These are phyloP conservation scores for Orbilia blumenaviensis DNA, from an alignment of 2,329 filamentous ascomycete genomes.

Conservation along the genomic window DNA sequence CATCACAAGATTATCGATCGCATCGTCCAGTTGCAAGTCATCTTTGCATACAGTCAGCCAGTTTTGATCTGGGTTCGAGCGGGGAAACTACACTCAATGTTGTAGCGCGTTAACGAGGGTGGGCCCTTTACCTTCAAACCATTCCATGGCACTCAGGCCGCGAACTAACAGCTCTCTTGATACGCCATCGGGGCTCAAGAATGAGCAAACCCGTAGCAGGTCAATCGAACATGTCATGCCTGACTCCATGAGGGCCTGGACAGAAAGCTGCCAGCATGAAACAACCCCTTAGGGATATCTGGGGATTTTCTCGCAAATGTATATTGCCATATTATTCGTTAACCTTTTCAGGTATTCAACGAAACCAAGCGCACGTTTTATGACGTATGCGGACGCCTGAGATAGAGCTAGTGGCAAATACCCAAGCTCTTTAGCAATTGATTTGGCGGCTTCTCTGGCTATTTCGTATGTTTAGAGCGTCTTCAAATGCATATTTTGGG, in stretches of 20 bases:
- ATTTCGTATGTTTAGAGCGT: too few species aligned
- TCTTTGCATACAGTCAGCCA: conserved; percentile 4
- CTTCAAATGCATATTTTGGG: too few species aligned
- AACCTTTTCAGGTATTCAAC: conserved; percentile 11
- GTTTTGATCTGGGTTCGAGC: too few species aligned
- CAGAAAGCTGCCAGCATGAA: conserved; percentile 29
- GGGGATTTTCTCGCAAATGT: background rate
- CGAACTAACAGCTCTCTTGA: conserved; percentile 8
- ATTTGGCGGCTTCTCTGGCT: too few species aligned
- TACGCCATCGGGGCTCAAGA: conserved; percentile 28
- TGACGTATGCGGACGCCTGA: conserved; percentile 47
- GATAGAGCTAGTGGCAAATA: conserved; percentile 51
- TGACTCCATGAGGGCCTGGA: background rate
- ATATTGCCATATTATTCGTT: background rate
- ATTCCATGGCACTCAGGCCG: conserved; percentile 2
- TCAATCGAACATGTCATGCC: background rate
- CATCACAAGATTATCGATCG: conserved; percentile 11
- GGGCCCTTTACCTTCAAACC: background rate
- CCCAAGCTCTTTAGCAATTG: conserved; percentile 29
- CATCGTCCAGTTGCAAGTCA: conserved; percentile 1
- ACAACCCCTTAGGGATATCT: conserved; percentile 15
- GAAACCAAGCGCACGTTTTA: background rate
- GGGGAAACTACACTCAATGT: too few species aligned
- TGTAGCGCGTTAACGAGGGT: too few species aligned
- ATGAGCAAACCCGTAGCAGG: conserved; percentile 26